Percentiles rank a stretch among this genome's conserved stretches.
phyloP scores from a whole-genome alignment of 2,329 filamentous ascomycete species.

The Didymella lethalis region DNA sequence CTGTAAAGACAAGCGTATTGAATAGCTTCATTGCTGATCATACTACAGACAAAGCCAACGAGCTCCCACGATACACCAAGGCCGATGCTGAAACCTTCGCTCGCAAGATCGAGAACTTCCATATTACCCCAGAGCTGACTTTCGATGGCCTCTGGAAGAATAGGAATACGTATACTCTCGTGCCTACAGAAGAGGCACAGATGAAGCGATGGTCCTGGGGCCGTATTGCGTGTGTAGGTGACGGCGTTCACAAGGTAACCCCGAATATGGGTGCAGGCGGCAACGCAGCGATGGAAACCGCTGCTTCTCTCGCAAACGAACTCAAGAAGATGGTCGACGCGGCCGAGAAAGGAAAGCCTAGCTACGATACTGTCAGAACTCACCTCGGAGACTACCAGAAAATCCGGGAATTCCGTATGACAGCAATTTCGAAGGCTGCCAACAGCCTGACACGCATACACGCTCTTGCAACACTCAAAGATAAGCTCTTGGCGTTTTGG shows the following conservation, averaged over 20 bases:
- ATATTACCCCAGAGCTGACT: constrained; percentile 34
- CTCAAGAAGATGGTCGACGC: constrained; percentile 22
- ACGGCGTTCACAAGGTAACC: constrained; percentile 53
- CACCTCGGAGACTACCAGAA: constrained; percentile 23
- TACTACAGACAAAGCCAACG: constrained; percentile 28
- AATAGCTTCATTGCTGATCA: background rate
- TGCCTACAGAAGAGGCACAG: constrained; percentile 49
- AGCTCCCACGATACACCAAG: constrained; percentile 46
- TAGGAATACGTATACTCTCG: constrained; percentile 29
- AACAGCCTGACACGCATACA: constrained; percentile 21
- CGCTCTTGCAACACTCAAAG: constrained; percentile 22
- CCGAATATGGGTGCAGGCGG: constrained; percentile 31
- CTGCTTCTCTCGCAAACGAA: constrained; percentile 27
- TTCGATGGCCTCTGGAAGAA: constrained; percentile 50
- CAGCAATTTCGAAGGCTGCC: constrained; percentile 13
- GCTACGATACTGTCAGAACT: constrained; percentile 15
- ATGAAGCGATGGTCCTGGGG: constrained; percentile 52
- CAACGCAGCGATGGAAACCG: constrained; percentile 30
- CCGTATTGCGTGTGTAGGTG: constrained; percentile 52
- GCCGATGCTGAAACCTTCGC: constrained; percentile 43
- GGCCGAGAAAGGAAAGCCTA: constrained; percentile 21
- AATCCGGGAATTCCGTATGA: constrained; percentile 16
- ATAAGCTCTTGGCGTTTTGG: constrained; percentile 21
- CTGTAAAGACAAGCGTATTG: no score
- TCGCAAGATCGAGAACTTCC: constrained; percentile 31